A percentile compares a stretch with the other conserved stretches of the same genome.
phyloP scores from a whole-genome alignment of 805 yeast species.

The Kuraishia ogatae region DNA sequence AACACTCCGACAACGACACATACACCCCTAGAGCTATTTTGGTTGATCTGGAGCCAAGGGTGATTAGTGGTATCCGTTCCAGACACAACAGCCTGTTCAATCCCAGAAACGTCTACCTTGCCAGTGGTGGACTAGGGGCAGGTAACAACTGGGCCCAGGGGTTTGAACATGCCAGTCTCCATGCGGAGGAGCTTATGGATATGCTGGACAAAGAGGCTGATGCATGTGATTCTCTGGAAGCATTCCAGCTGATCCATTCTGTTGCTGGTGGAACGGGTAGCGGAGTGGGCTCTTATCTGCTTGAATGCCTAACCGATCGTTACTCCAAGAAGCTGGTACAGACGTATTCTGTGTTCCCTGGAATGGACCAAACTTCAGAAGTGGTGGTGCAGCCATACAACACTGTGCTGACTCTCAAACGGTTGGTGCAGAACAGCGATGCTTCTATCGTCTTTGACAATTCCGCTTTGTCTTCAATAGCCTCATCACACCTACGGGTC shows the following conservation, averaged over 20 bases:
- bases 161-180: constrained; percentile 59
- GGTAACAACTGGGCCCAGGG: constrained; percentile 97
- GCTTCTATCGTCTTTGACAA: constrained; percentile 88
- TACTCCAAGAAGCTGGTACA: constrained; percentile 76
- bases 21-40: constrained; percentile 85
- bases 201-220: constrained; percentile 87
- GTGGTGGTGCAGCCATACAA: constrained; percentile 99
- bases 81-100: constrained; percentile 59
- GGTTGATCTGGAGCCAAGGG: constrained; percentile 87
- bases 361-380: constrained; percentile 63
- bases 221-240: constrained; percentile 80
- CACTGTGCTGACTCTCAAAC: constrained; percentile 69
- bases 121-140: constrained; percentile 85
- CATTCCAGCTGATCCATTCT: constrained; percentile 85
- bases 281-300: constrained; percentile 78
- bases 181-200: constrained; percentile 68
- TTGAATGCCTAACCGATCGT: constrained; percentile 74
- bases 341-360: constrained; percentile 84
- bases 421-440: constrained; percentile 81
- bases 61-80: constrained; percentile 49
- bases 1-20: constrained; percentile 55
- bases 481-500: constrained; percentile 50
- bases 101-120: constrained; percentile 71
- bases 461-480: constrained; percentile 68
- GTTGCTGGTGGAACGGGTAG: constrained; percentile 99